These are phyloP conservation scores for Phytophthora kernoviae DNA, from an alignment of 352 stramenopile genomes.

Conservation along the genomic window DNA sequence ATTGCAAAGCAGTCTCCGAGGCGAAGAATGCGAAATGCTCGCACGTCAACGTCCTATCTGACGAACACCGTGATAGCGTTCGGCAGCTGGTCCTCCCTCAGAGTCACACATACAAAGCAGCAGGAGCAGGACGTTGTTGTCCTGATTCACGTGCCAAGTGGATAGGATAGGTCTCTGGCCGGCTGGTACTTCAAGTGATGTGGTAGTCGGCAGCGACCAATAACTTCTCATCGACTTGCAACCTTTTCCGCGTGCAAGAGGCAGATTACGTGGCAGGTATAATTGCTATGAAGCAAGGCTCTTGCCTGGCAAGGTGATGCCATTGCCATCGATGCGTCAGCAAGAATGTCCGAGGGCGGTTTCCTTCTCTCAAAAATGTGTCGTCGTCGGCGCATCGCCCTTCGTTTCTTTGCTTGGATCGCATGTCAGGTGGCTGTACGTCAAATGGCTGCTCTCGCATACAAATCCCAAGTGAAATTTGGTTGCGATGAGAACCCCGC, in stretches of 20 bases:
- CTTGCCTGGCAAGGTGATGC: no score
- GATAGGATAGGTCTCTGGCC: background rate
- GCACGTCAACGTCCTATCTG: background rate
- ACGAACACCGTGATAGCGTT: background rate
- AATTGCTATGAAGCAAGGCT: no score
- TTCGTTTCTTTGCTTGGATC: background rate
- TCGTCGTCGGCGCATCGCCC: background rate
- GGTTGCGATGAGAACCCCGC: slow-evolving; percentile 7
- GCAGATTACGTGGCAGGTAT: no score
- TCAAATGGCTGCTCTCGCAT: background rate
- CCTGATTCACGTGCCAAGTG: slow-evolving; percentile 1
- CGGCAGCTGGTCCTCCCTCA: background rate
- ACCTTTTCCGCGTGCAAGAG: no score
- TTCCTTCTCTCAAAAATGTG: background rate
- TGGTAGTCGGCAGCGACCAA: background rate
- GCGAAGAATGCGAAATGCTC: no score
- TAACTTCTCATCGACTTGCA: background rate
- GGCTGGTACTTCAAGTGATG: slow-evolving; percentile 2
- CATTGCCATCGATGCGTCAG: no score
- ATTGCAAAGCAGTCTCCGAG: no score
- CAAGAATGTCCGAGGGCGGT: background rate
- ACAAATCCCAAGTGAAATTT: background rate
- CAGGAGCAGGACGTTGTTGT: background rate
- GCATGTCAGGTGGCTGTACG: background rate
- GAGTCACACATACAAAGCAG: background rate